Evolutionary conservation across 2,329 filamentous ascomycete species (phyloP).

Genomic region (Colletotrichum nymphaeae): DNA sequence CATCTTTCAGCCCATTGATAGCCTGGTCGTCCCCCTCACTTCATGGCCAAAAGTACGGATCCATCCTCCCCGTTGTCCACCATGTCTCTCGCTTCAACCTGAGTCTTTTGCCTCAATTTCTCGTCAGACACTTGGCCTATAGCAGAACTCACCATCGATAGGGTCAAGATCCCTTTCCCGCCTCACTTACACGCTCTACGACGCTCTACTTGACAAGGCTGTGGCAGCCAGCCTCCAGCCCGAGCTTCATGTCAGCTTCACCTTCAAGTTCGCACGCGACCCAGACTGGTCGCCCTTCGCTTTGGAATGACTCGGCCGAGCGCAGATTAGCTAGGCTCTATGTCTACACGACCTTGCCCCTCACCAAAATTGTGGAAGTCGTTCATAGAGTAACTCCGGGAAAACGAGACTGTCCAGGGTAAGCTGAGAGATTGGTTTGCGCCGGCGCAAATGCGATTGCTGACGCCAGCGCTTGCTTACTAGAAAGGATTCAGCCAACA

Average conservation of each 20-base stretch:
- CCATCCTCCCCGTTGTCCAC: slow-evolving; percentile 6
- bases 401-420: slow-evolving; percentile 31
- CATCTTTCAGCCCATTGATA: slow-evolving; percentile 32
- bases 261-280: slow-evolving; percentile 44
- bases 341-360: slow-evolving; percentile 64
- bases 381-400: slow-evolving; percentile 53
- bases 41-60: neutral
- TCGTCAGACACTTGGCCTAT: neutral
- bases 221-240: slow-evolving; percentile 11
- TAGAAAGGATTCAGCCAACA: slow-evolving; percentile 69
- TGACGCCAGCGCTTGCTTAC: slow-evolving; percentile 32
- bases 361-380: slow-evolving; percentile 61
- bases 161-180: neutral
- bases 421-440: slow-evolving; percentile 1
- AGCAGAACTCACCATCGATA: neutral
- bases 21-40: slow-evolving; percentile 31
- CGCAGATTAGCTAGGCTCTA: slow-evolving; percentile 67
- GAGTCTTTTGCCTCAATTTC: slow-evolving; percentile 4
- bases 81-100: neutral
- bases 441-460: slow-evolving; percentile 21
- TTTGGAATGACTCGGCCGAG: slow-evolving; percentile 65
- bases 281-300: slow-evolving; percentile 62
- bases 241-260: slow-evolving; percentile 36
- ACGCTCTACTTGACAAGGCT: slow-evolving; percentile 27
- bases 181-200: slow-evolving; percentile 23